Percentiles rank a stretch among this genome's conserved stretches.
Conservation (phyloP, 2,329 filamentous ascomycete species). For the Diplodia seriata region DNA sequence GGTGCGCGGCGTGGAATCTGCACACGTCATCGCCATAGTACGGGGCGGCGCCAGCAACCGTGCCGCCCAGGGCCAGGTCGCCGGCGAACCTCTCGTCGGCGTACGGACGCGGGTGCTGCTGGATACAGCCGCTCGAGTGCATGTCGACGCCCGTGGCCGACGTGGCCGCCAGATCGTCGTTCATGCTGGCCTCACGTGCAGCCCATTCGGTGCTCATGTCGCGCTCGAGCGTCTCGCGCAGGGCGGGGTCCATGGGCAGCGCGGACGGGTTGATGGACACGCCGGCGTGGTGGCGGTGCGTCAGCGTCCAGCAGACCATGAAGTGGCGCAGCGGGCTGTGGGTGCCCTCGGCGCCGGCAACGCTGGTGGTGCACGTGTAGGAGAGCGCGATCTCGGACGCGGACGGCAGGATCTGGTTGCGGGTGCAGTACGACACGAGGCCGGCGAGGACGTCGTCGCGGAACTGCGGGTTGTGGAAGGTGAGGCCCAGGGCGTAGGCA, state of each 20-base stretch:
- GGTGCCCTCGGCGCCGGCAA: neutral
- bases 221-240: neutral
- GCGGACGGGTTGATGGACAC: neutral
- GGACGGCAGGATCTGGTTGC: conserved; percentile 14
- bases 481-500: conserved; percentile 5
- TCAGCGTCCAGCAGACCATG: conserved; percentile 7
- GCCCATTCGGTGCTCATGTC: neutral
- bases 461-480: conserved; percentile 19
- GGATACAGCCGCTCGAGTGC: too few species aligned
- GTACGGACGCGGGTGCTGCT: neutral
- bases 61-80: neutral
- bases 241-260: neutral
- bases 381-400: neutral
- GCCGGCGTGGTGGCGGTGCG: conserved; percentile 9
- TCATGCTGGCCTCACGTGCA: neutral
- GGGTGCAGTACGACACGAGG: conserved; percentile 5
- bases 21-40: conserved; percentile 10
- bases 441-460: conserved; percentile 15
- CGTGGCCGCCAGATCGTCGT: neutral
- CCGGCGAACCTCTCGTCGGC: conserved; percentile 11
- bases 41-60: neutral
- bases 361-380: neutral
- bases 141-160: too few species aligned
- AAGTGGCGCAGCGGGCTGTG: conserved; percentile 14
- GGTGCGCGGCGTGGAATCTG: conserved; percentile 3